Evolutionary conservation across 768 basidiomycete genomes (phyloP), one percentile per base, ranked within the genome.

Genomic region (Butyriboletus loyo): DNA sequence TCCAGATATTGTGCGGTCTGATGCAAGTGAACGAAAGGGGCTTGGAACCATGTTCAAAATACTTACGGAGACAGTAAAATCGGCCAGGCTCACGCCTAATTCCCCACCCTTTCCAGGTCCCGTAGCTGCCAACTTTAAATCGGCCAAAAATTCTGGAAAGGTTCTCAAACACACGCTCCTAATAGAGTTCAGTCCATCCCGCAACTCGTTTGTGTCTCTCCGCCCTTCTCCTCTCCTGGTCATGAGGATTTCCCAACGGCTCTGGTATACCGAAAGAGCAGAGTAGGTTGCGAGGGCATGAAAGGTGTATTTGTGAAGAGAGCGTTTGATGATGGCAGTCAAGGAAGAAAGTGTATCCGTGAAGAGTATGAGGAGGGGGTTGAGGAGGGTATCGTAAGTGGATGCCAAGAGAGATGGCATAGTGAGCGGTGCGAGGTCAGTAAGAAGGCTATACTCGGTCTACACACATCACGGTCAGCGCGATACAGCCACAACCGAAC

Each of bases 81-180:
- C 85, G 1, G 82, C 77, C 17, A 90, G 66, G 35, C 85, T 82
- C 4, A 84, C 83, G 34, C 81, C 80, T 6, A 83, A 68, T 62
- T 88, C 87, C 4, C 79, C 77, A 5, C 78, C 79, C 55, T 76
- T 83, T 5, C 80, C 69, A 21, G 68, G 55, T 15, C 61, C 72
- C 38, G 76, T 63, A 2, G 78, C 80, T 1, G 83, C 84, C 54
- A 85, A 66, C 66, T 89, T 89, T 61, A 92, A 69, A 64, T 92
- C 89, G 17, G 83, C 88, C 41, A 93, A 66, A 57, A 89, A 87
- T 61, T 93, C 90, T 0, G 91, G 90, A 66, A 92, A 93, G 46
- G 87, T 90, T 40, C 91, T 76, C 53, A 92, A 68, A 61, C 89
- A 90, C 1, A 91, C 75, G 1, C 78, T 81, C 14, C 87, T 74